A percentile compares a stretch with the other conserved stretches of the same genome.
Evolutionary conservation across 2,329 filamentous ascomycete species (phyloP).

Genomic region (Xylaria sp.): DNA sequence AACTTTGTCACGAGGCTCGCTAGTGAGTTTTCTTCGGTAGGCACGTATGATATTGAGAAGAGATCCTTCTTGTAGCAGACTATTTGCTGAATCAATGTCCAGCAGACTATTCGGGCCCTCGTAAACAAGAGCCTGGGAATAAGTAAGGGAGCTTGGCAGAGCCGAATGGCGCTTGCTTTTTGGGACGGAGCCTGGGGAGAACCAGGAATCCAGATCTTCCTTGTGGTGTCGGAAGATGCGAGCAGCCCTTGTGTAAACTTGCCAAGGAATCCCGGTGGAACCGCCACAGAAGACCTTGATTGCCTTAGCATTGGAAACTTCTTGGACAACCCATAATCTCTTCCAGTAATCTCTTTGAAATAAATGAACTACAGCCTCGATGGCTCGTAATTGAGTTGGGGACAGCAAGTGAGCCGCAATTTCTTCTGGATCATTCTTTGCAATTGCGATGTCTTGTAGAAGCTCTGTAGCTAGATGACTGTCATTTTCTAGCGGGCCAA

Average conservation of each 20-base stretch:
- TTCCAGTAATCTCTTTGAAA: conserved; percentile 53
- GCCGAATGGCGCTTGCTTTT: conserved; percentile 11
- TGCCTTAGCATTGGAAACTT: conserved; percentile 43
- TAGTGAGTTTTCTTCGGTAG: conserved; percentile 46
- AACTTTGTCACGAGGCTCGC: conserved; percentile 52
- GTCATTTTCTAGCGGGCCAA: conserved; percentile 37
- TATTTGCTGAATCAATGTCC: background rate
- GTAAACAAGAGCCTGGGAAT: conserved; percentile 28
- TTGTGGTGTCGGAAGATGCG: conserved; percentile 35
- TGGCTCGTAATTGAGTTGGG: conserved; percentile 5
- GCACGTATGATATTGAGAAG: conserved; percentile 44
- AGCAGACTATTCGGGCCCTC: conserved; percentile 40
- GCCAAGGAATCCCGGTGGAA: conserved; percentile 37
- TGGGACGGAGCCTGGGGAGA: background rate
- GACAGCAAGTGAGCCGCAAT: conserved; percentile 36
- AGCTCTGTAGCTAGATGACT: conserved; percentile 36
- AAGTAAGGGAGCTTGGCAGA: conserved; percentile 26
- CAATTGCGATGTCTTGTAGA: conserved; percentile 22
- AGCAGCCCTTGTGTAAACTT: conserved; percentile 37
- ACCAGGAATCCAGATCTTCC: conserved; percentile 20
- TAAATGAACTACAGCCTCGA: conserved; percentile 45
- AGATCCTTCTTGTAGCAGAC: conserved; percentile 8
- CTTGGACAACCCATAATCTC: conserved; percentile 51
- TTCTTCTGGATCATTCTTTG: conserved; percentile 6
- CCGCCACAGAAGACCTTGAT: conserved; percentile 46